Evolutionary conservation across 2,329 filamentous ascomycete genomes (phyloP), one percentile per base, ranked within the genome.

Genomic region (Nigrospora sphaerica): DNA sequence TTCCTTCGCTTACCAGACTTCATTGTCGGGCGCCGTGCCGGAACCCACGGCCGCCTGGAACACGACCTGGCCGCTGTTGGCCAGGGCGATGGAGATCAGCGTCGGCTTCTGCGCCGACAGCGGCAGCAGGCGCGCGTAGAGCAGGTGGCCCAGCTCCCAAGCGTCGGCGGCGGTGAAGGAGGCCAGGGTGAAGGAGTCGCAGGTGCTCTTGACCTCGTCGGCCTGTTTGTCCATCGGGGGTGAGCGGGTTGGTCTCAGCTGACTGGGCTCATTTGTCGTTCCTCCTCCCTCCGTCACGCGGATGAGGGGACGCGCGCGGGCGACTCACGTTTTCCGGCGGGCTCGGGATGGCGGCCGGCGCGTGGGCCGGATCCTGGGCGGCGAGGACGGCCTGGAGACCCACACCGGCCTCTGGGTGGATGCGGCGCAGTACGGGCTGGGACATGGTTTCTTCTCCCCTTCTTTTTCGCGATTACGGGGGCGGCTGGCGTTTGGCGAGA

Each of bases 11-110:
- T 28, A 28, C 85, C 83, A 88, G 28, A 67, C 66, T 61, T 86
- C 83, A 57, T 87, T 85, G 62, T 92, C 88, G 0, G 86, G 83
- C 49, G 76, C 72, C 5, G 81, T 79, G 7, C 87, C 86, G 0
- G 78, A 68, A 36, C 85, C 78, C 0, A 83, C 85, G 4, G 78
- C 80, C 48, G 74, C 71, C 61, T 90, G 86, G 71, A 89, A 92
- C 17, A 92, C 66, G 2, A 80, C 70, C 56, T 86, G 83, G 42
- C 66, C 62, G 54, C 63, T 65, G 57, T 78, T 75, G 47, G 79
- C 70, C n/a, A 83, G 72, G 32, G 75, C 69, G 63, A 88, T 86
- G 58, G 79, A 78, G 57, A 88, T 78, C 32, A 86, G 68, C 18
- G 74, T 73, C 1, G 82, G 73, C 39, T 74, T 72, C 13, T 50